Conservation (phyloP, 129 eudicot species). For the Daucus carota region DH1_v3.0 NC_030383.2:64394501-64395000, state of each 20-base stretch:
- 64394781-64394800: background rate
- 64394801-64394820: background rate
- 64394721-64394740: slow-evolving; percentile 62
- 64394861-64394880: slow-evolving; percentile 54
- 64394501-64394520: background rate
- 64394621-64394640: background rate
- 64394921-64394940: slow-evolving; percentile 81
- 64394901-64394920: slow-evolving; percentile 89
- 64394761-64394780: background rate
- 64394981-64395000: background rate
- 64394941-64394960: slow-evolving; percentile 55
- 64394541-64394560: background rate
- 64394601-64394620: background rate
- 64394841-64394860: slow-evolving; percentile 49
- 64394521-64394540: background rate
- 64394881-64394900: slow-evolving; percentile 45
- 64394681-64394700: slow-evolving; percentile 72
- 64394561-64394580: background rate
- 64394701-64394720: slow-evolving; percentile 64
- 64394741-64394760: slow-evolving; percentile 33
- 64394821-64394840: slow-evolving; percentile 36
- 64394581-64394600: background rate
- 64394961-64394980: slow-evolving; percentile 27
- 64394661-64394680: slow-evolving; percentile 17
- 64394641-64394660: background rate